These are phyloP conservation scores for Aspergillus sp. DNA, from an alignment of 2,329 filamentous ascomycete species.

Conservation along the genomic window DNA sequence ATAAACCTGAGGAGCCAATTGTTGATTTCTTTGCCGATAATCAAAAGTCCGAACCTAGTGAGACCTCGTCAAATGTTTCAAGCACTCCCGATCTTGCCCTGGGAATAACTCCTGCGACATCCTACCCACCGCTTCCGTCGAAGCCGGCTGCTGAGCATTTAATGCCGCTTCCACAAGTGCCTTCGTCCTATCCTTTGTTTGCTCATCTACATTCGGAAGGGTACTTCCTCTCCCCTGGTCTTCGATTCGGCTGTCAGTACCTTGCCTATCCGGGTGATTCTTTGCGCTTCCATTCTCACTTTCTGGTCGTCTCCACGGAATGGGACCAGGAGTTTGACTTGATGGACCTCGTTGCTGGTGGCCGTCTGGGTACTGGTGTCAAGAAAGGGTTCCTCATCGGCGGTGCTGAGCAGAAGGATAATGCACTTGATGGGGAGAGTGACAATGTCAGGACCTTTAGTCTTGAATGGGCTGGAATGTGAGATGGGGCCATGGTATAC, in stretches of 20 bases:
- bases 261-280: slow-evolving; percentile 95
- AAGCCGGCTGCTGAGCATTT: slow-evolving; percentile 25
- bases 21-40: slow-evolving; percentile 26
- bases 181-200: slow-evolving; percentile 70
- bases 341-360: slow-evolving; percentile 81
- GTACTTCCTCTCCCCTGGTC: slow-evolving; percentile 86
- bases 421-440: slow-evolving; percentile 37
- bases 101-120: slow-evolving; percentile 52
- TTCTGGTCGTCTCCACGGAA: slow-evolving; percentile 76
- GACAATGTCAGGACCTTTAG: slow-evolving; percentile 68
- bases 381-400: slow-evolving; percentile 95
- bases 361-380: slow-evolving; percentile 85
- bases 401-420: slow-evolving; percentile 54
- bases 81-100: slow-evolving; percentile 21
- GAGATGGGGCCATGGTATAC: slow-evolving; percentile 29
- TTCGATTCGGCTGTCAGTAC: slow-evolving; percentile 93
- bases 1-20: slow-evolving; percentile 14
- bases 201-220: slow-evolving; percentile 73
- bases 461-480: slow-evolving; percentile 94
- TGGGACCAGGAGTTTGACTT: slow-evolving; percentile 87
- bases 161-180: slow-evolving; percentile 36
- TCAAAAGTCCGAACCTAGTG: slow-evolving; percentile 7
- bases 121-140: slow-evolving; percentile 45
- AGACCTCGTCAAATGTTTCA: slow-evolving; percentile 15
- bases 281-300: slow-evolving; percentile 92